These are phyloP conservation scores for Gaultheria prostrata DNA, from an alignment of 148 eudicot genomes.

Conservation along the genomic window DNA sequence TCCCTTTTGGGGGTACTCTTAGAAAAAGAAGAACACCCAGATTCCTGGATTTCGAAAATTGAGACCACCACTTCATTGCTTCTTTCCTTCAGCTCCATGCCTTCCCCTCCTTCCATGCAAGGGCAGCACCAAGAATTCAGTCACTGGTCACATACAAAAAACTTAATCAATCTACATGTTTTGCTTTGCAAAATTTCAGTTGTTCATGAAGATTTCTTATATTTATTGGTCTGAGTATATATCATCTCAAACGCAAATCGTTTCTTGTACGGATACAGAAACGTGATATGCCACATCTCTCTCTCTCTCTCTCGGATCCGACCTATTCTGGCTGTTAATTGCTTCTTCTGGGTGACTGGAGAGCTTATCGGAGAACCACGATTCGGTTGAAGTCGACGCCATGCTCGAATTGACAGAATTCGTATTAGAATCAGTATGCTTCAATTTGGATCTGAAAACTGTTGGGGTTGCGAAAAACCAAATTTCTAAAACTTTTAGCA, in stretches of 20 bases:
- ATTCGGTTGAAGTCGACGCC: too few species aligned
- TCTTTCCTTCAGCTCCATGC: constrained; percentile 15
- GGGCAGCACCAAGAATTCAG: background rate
- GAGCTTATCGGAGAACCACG: too few species aligned
- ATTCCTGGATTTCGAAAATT: constrained; percentile 22
- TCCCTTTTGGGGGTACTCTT: constrained; percentile 1
- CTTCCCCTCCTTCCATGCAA: constrained; percentile 23
- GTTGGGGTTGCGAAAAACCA: too few species aligned
- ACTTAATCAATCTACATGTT: background rate
- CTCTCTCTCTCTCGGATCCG: too few species aligned
- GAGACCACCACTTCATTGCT: constrained; percentile 28
- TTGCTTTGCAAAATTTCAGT: background rate
- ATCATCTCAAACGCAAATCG: background rate
- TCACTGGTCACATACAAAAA: constrained; percentile 2
- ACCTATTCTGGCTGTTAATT: too few species aligned
- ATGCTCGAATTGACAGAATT: too few species aligned
- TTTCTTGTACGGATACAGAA: background rate
- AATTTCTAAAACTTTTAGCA: too few species aligned
- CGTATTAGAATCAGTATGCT: too few species aligned
- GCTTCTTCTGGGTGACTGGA: too few species aligned
- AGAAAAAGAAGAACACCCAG: constrained; percentile 15
- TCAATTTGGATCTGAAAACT: too few species aligned
- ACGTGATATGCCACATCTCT: background rate
- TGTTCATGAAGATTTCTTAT: background rate
- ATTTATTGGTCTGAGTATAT: background rate